Evolutionary conservation across 164 flowering plant species (phyloP), one percentile per base, ranked within the genome.

Genomic region (Chimonanthus praecox): DNA sequence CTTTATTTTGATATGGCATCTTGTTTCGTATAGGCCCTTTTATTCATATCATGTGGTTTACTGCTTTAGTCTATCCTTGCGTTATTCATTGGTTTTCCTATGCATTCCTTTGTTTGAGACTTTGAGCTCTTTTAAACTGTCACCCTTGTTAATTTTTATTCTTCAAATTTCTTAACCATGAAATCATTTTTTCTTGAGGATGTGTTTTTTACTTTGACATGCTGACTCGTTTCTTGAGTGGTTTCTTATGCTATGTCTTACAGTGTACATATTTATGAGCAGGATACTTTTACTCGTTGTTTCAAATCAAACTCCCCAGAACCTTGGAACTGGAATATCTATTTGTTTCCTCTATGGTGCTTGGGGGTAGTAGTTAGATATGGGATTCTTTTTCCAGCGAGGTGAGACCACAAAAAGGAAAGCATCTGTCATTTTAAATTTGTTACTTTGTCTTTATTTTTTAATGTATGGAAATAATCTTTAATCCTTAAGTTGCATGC

Each of bases 231-330:
- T 33, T 33, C 33, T 33, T 33, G 33, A 33, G 33, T 33, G 33
- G 33, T 54, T n/a, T 68, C 49, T n/a, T 21, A 47, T 71, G 63
- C 46, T 16, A 9, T 49, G 49, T 51, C 49, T 63, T 16, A 58
- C 58, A 47, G 49, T 33, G 33, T 67, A 44, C 66, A 45, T 74
- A 18, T 6, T 78, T 46, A 54, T 73, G 72, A 58, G 47, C 89
- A 94, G 98, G 99, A 96, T 78, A 88, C 99, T 10, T 96, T 96
- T 81, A 94, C 98, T 15, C 84, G 98, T 72, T 96, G 99, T 77
- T 96, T 96, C 89, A 96, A 96, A 84, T 96, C 99, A n/a, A 96
- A 83, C 87, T 89, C 94, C 60, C 94, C 97, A 3, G 99, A 96
- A 78, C 97, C 92, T 10, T 96, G 98, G 98, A 96, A 96, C 78